Evolutionary conservation across 2,329 filamentous ascomycete species (phyloP), one percentile per base, ranked within the genome.

Genomic region (Aurifilum marmelostoma): DNA sequence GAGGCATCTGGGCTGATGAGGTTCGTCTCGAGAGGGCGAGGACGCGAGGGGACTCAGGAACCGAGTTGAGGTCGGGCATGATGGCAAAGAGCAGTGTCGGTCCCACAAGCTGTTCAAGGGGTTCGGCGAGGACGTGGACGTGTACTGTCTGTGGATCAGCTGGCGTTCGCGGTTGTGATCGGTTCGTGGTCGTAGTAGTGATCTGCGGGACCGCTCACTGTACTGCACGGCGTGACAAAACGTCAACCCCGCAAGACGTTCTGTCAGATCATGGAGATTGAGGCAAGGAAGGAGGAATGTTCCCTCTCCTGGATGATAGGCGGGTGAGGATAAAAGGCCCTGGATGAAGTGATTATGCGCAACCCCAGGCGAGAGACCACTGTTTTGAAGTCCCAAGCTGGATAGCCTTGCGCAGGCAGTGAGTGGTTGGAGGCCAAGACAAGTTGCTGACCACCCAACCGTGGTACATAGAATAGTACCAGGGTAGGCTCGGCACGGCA

Each of bases 51-150:
- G 83, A 86, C 9, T 83, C 77, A 54, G 85, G 83, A 16, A 88
- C 84, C 24, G 84, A 83, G 78, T 88, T 87, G 72, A 88, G 82
- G 72, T 88, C 85, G 32, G 84, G 85, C 84, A 86, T 87, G 64
- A 68, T 74, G 71, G 21, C 24, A 66, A 61, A n/a, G 7, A 41
- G 34, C 41, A 29, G 1, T 50, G 9, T 11, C 12, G 18, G 21
- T 37, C 32, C 56, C 32, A 11, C 7, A 24, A 37, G 29, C 37
- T 60, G 34, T n/a, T 21, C 14, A 27, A 32, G 52, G 21, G 66
- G 37, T 47, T 47, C n/a, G 58, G 60, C 60, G 66, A 65, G 43
- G 67, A 18, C 65, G 50, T 61, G 62, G 8, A 34, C 34, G 8
- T 34, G 34, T 66, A 60, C 62, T 60, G 58, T 47, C 39, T 41